Conservation (phyloP, 257 asterid genomes). For the Striga asiatica region DNA sequence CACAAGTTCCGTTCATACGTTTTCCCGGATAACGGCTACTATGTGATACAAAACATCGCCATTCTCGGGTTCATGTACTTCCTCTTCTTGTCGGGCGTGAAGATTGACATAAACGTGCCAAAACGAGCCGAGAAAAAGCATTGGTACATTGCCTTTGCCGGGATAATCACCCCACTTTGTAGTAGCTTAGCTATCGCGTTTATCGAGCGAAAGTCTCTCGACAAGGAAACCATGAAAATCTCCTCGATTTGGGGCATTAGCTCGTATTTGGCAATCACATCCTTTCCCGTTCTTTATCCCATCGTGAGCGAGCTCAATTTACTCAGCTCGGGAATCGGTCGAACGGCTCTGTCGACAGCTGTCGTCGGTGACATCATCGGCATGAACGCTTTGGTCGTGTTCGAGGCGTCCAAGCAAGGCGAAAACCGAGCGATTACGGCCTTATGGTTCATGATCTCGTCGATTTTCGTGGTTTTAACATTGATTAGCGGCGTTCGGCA, state of each 20-base stretch:
- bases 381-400: constrained; percentile 22
- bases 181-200: constrained; percentile 23
- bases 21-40: constrained; percentile 34
- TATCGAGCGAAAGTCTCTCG: constrained; percentile 19
- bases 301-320: constrained; percentile 61
- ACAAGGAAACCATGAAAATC: constrained; percentile 17
- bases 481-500: constrained; percentile 34
- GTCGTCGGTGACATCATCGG: constrained; percentile 56
- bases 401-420: constrained; percentile 58
- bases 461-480: not conserved
- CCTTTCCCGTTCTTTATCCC: constrained; percentile 62
- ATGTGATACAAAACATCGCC: constrained; percentile 40
- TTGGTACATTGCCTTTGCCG: constrained; percentile 37
- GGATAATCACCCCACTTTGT: constrained; percentile 27
- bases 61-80: constrained; percentile 67
- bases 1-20: constrained; percentile 26
- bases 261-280: constrained; percentile 31
- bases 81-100: constrained; percentile 63
- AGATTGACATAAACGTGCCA: constrained; percentile 33
- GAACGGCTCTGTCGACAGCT: constrained; percentile 45
- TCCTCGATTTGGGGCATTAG: constrained; percentile 51
- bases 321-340: constrained; percentile 69
- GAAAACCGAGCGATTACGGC: constrained; percentile 24
- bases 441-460: constrained; percentile 33
- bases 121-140: constrained; percentile 32